Evolutionary conservation across 768 basidiomycete species (phyloP), one percentile per base, ranked within the genome.

Genomic region (Atractiella rhizophila): DNA sequence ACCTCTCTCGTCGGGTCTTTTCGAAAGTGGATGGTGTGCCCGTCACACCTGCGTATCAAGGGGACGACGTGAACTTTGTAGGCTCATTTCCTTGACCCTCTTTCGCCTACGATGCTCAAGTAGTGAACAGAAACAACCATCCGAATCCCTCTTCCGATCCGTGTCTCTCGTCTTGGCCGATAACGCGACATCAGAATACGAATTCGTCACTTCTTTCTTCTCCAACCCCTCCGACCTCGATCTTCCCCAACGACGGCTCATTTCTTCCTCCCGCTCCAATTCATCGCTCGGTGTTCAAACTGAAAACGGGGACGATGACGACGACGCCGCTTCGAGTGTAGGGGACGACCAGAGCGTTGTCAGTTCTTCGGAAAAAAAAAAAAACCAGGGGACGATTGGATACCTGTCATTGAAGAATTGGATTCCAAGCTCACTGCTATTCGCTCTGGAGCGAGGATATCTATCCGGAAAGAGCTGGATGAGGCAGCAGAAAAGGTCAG

Each of bases 111-210:
- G 32, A n/a, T 43, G 2, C 35, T 24, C 2, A 25, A 4, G 27
- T 5, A 3, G 2, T 12, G 1, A n/a, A 36, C 57, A 76, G 86
- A 79, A 70, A 70, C 75, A 77, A 49, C 70, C 76, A 0, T 57
- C 75, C 1, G 91, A 96, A 61, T 74, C 74, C 0, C 63, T 94
- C 19, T 65, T 82, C 47, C 73, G 88, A 20, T 88, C 86, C 0
- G 62, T 82, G 20, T 62, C 83, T 35, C 63, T 96, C 38, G 86
- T 91, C 39, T 69, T 96, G 45, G 73, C 88, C 68, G 85, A 94
- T 62, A 96, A 98, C 54, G 75, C 80, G 4, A 78, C 78, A 1
- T 71, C 83, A 23, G 88, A 96, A 60, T 88, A 85, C 59, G 65
- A 73, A 1, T 96, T 96, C 52, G 60, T 91, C 37, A 69, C 71